A percentile compares a stretch with the other conserved stretches of the same genome.
phyloP scores from a whole-genome alignment of 208 protist species.

The Crithidia sp. region DNA sequence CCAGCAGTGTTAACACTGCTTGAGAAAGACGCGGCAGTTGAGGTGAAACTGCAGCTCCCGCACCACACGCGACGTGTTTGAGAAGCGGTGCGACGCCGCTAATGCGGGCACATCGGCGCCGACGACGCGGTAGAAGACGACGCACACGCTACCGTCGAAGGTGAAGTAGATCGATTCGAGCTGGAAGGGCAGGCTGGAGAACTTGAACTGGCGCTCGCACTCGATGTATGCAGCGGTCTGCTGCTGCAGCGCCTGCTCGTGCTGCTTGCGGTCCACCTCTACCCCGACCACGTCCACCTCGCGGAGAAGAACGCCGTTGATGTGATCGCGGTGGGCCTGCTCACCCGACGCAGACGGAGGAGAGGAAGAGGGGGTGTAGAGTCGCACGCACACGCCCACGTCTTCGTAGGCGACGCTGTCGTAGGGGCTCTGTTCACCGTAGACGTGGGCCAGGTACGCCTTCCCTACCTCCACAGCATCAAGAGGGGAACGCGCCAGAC shows the following conservation, averaged over 20 bases:
- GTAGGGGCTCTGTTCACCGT: constrained; percentile 44
- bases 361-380: constrained; percentile 13
- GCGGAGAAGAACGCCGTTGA: constrained; percentile 56
- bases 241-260: constrained; percentile 24
- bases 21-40: constrained; percentile 51
- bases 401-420: constrained; percentile 52
- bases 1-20: constrained; percentile 8
- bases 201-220: constrained; percentile 63
- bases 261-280: constrained; percentile 32
- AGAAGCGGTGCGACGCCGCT: constrained; percentile 13
- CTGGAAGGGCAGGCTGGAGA: constrained; percentile 66
- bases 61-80: constrained; percentile 51
- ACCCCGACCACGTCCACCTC: constrained; percentile 33
- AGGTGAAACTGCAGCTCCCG: constrained; percentile 62
- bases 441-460: constrained; percentile 53
- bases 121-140: constrained; percentile 61
- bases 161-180: constrained; percentile 64
- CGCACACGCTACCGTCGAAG: constrained; percentile 58
- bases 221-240: constrained; percentile 45
- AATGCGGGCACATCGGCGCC: constrained; percentile 6
- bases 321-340: constrained; percentile 16
- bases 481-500: not conserved
- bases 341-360: constrained; percentile 3
- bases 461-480: constrained; percentile 31
- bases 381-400: constrained; percentile 49